Evolutionary conservation across 202 grass and related monocot genomes (phyloP), one percentile per base, ranked within the genome.

Genomic region (Schoenoplectus tabernaemontani): DNA sequence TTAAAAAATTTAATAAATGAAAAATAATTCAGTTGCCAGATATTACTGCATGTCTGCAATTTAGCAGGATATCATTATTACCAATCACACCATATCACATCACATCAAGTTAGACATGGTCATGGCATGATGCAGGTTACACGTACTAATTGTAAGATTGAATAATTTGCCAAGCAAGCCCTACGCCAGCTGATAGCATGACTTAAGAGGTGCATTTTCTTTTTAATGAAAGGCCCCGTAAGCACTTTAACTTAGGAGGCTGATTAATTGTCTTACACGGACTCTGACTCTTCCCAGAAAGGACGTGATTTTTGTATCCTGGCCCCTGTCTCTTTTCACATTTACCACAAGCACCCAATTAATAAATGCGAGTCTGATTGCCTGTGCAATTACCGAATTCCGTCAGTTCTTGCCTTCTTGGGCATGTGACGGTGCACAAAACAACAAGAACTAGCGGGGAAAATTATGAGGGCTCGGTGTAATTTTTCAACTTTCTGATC

Each of bases 341-440:
- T 51, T n/a, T n/a, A n/a, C n/a, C n/a, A n/a, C n/a, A n/a, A n/a
- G 50, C 12, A 17, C 12, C 41, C 67, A 71, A 16, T 10, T 8
- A 30, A 13, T 9, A 51, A 54, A 34, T 48, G 23, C 54, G 28
- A 54, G 70, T 54, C 30, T 32, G 44, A 51, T 54, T 75, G 26
- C 47, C 48, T 75, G 47, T 56, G 4, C 16, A 75, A 75, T 75
- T 56, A 75, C 70, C 70, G 53, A 74, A 54, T 74, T n/a, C 34
- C 47, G 26, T 74, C 70, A 34, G 24, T 53, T 74, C 15, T 36
- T 13, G n/a, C n/a, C n/a, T 73, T 73, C 24, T n/a, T 3, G 5
- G 28, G 15, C 70, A 74, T 74, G 47, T 74, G 47, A 54, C 46
- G 33, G 47, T 74, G 47, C 46, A 54, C 46, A 74, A 74, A 16